Evolutionary conservation across 2,329 filamentous ascomycete species (phyloP).

Genomic region (Neonectria neomacrospora): DNA sequence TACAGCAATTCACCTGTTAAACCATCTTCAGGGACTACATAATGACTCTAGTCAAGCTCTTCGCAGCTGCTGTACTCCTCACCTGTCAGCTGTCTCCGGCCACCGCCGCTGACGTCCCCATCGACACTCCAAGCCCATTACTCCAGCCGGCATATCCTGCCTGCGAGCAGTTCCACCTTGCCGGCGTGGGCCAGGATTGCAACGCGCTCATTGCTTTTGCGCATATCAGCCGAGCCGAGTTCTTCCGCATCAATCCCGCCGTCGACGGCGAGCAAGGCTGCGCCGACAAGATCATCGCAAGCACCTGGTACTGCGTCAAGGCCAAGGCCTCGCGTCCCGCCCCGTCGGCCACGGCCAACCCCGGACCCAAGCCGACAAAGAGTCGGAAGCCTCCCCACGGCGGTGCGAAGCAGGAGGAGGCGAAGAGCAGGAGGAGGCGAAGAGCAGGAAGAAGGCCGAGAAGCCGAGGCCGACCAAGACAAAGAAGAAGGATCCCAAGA

Average conservation of each 20-base stretch:
- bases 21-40: not conserved
- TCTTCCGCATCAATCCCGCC: conserved; percentile 29
- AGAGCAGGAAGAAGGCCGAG: conserved; percentile 1
- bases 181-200: conserved; percentile 14
- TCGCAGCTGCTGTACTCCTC: conserved; percentile 1
- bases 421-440: not conserved
- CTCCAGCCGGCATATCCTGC: conserved; percentile 18
- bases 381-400: not conserved
- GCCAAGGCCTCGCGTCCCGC: conserved; percentile 8
- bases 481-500: conserved; percentile 3
- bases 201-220: conserved; percentile 19
- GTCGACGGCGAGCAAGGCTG: conserved; percentile 15
- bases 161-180: conserved; percentile 24
- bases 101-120: conserved; percentile 12
- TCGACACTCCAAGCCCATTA: conserved; percentile 29
- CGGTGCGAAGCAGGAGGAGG: not conserved
- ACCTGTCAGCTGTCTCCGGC: not conserved
- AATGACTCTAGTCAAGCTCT: not conserved
- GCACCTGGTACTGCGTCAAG: conserved; percentile 40
- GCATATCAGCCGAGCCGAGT: conserved; percentile 10
- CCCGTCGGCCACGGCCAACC: not conserved
- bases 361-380: not conserved
- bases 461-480: conserved; percentile 4
- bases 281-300: conserved; percentile 5
- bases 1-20: not conserved